phyloP scores from a whole-genome alignment of 2,329 filamentous ascomycete species.

The Penicillium sclerotiorum region DNA sequence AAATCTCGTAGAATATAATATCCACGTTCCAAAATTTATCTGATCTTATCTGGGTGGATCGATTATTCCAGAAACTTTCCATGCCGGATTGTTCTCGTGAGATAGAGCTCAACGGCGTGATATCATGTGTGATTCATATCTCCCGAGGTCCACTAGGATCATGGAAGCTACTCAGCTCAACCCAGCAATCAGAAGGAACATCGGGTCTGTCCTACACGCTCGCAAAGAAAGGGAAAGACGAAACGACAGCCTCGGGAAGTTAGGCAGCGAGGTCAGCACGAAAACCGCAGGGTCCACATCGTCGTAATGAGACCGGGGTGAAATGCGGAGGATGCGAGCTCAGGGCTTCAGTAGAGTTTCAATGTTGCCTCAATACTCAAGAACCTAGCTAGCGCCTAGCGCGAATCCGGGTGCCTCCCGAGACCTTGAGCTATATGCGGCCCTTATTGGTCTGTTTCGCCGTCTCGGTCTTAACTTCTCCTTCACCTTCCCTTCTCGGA shows the following conservation, averaged over 20 bases:
- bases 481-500: constrained; percentile 16
- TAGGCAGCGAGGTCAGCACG: not conserved
- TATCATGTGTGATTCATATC: not conserved
- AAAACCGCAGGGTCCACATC: constrained; percentile 6
- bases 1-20: not conserved
- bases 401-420: not conserved
- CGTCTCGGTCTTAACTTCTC: constrained; percentile 16
- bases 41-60: constrained; percentile 1
- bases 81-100: not conserved
- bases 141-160: not conserved
- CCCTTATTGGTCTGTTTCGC: constrained; percentile 19
- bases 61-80: not conserved
- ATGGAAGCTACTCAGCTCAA: not conserved
- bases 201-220: too few relatives aligned
- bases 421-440: not conserved
- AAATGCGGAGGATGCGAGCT: constrained; percentile 6
- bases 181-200: too few relatives aligned
- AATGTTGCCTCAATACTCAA: not conserved
- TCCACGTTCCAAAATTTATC: not conserved
- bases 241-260: not conserved
- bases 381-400: too few relatives aligned
- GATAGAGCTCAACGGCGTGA: not conserved
- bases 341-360: not conserved
- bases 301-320: not conserved
- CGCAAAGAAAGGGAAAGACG: not conserved